These are phyloP conservation scores for Cytospora piceae DNA, from an alignment of 2,329 filamentous ascomycete species.

Conservation along the genomic window DNA sequence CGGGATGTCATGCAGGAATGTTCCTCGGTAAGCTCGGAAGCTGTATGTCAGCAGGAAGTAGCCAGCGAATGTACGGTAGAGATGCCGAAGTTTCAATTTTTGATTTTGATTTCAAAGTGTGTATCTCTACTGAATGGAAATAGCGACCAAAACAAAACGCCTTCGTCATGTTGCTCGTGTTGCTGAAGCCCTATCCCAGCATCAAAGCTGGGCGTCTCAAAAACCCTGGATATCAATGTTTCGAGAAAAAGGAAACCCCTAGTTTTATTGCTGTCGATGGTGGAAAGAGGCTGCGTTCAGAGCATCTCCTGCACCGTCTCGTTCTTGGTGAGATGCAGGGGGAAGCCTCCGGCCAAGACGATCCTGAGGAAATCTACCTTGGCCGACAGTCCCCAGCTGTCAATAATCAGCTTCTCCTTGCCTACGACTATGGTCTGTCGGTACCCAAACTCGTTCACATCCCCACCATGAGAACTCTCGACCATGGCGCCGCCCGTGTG, in stretches of 20 bases:
- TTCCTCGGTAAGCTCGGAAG: not conserved
- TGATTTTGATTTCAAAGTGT: not conserved
- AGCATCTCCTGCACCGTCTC: slow-evolving; percentile 44
- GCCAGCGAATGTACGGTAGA: not conserved
- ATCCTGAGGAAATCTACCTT: slow-evolving; percentile 53
- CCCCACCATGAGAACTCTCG: slow-evolving; percentile 44
- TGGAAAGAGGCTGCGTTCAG: slow-evolving; percentile 38
- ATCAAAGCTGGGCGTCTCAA: not conserved
- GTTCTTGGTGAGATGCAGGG: slow-evolving; percentile 46
- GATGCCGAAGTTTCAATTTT: not conserved
- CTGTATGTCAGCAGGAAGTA: not conserved
- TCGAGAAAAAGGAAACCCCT: slow-evolving; percentile 15
- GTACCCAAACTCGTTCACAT: slow-evolving; percentile 56
- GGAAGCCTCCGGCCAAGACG: slow-evolving; percentile 51
- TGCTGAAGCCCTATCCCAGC: not conserved
- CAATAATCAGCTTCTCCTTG: slow-evolving; percentile 49
- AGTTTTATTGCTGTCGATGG: slow-evolving; percentile 17
- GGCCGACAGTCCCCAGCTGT: slow-evolving; percentile 56
- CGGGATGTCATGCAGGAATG: not conserved
- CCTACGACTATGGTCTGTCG: slow-evolving; percentile 55
- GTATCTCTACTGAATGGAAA: not conserved
- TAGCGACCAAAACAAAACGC: not conserved
- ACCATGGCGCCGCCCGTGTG: slow-evolving; percentile 48
- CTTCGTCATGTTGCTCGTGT: slow-evolving; percentile 1
- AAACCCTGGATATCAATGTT: slow-evolving; percentile 27